These are phyloP conservation scores for Tricholomella constricta DNA, from an alignment of 768 basidiomycete species.

Conservation along the genomic window DNA sequence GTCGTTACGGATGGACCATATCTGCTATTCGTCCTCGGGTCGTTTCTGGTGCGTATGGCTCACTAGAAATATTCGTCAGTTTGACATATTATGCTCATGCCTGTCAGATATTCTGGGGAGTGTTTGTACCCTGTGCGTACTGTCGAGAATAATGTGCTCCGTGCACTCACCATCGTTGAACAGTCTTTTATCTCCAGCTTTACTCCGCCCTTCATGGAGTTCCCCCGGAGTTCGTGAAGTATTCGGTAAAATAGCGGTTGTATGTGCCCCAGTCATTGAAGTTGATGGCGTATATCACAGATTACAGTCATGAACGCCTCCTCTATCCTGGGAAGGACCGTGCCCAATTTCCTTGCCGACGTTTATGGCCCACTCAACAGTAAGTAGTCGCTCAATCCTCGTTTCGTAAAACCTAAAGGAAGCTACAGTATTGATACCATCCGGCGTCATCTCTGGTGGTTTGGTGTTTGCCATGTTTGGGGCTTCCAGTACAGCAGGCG, in stretches of 20 bases:
- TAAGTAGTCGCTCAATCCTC: slow-evolving; percentile 23
- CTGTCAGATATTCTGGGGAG: slow-evolving; percentile 46
- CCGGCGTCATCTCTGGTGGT: slow-evolving; percentile 40
- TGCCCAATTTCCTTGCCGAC: slow-evolving; percentile 59
- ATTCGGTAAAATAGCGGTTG: slow-evolving; percentile 34
- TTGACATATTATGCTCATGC: background rate
- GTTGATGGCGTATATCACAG: slow-evolving; percentile 24
- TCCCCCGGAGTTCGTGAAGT: slow-evolving; percentile 40
- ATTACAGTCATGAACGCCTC: slow-evolving; percentile 55
- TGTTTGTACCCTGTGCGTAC: slow-evolving; percentile 50
- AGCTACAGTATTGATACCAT: slow-evolving; percentile 43
- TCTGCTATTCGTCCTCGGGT: slow-evolving; percentile 43
- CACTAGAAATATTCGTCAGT: slow-evolving; percentile 1
- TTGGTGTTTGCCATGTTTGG: slow-evolving; percentile 54
- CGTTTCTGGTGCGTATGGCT: slow-evolving; percentile 33
- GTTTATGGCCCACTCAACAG: slow-evolving; percentile 50
- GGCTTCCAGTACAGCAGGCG: slow-evolving; percentile 42
- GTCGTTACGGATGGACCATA: slow-evolving; percentile 45
- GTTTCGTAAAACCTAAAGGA: background rate
- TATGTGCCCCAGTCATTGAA: background rate
- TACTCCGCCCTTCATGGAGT: slow-evolving; percentile 44
- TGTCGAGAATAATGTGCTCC: background rate
- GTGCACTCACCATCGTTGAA: background rate
- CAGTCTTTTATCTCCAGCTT: slow-evolving; percentile 56
- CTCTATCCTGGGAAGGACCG: slow-evolving; percentile 57